Evolutionary conservation across 148 eudicot genomes (phyloP).

Genomic region (Agrostemma githago): DNA sequence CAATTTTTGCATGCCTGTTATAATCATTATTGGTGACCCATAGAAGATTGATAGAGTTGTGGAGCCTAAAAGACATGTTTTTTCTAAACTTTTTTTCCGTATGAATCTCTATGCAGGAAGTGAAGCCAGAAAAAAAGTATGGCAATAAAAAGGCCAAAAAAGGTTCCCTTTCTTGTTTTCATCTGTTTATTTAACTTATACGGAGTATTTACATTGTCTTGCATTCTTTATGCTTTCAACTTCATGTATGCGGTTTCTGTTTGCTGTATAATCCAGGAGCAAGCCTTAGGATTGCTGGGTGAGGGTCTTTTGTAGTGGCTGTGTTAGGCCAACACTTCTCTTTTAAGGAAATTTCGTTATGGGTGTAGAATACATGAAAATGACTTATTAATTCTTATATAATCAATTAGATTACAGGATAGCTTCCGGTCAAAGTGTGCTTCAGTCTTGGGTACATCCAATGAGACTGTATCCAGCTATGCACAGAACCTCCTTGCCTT

Average conservation of each 20-base stretch:
- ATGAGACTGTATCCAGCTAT: neutral
- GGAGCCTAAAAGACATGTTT: neutral
- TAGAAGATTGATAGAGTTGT: neutral
- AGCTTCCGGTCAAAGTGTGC: neutral
- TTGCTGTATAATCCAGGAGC: neutral
- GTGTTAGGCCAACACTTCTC: neutral
- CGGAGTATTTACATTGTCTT: neutral
- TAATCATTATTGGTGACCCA: neutral
- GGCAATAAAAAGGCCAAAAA: constrained; percentile 35
- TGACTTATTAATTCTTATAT: neutral
- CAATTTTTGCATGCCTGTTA: neutral
- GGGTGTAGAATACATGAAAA: neutral
- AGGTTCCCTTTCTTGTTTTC: constrained; percentile 38
- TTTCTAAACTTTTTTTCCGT: neutral
- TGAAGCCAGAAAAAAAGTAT: constrained; percentile 27
- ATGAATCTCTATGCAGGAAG: constrained; percentile 47
- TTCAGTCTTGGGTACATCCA: neutral
- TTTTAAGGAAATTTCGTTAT: neutral
- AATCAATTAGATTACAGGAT: neutral
- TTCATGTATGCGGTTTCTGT: neutral
- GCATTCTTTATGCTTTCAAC: neutral
- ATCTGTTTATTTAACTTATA: neutral
- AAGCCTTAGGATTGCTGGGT: neutral
- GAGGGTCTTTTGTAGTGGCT: neutral
- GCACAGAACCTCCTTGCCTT: neutral